These are phyloP conservation scores for Xylariaceae sp. DNA, from an alignment of 2,329 filamentous ascomycete genomes.

Conservation along the genomic window DNA sequence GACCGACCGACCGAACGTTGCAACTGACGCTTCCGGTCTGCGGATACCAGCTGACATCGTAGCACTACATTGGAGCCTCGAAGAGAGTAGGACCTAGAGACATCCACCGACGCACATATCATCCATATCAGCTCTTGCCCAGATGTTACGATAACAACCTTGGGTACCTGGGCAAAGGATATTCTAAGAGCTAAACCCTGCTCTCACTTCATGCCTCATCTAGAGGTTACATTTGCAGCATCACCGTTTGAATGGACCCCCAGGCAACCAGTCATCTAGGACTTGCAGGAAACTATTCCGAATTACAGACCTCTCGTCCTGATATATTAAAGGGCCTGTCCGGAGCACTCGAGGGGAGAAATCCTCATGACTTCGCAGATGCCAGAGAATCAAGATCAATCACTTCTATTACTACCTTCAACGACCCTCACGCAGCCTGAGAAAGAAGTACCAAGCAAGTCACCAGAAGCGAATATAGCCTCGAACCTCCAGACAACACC, in stretches of 20 bases:
- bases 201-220: conserved; percentile 15
- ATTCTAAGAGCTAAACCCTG: conserved; percentile 17
- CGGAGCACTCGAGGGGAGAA: conserved; percentile 1
- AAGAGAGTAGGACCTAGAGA: conserved; percentile 25
- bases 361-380: conserved; percentile 4
- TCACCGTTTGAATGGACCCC: conserved; percentile 19
- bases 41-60: conserved; percentile 33
- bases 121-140: conserved; percentile 19
- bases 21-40: conserved; percentile 25
- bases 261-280: conserved; percentile 24
- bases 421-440: neutral
- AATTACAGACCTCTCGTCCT: neutral
- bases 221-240: conserved; percentile 27
- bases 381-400: conserved; percentile 20
- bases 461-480: neutral
- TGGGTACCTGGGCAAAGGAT: conserved; percentile 19
- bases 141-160: conserved; percentile 22
- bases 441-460: neutral
- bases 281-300: conserved; percentile 17
- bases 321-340: conserved; percentile 13
- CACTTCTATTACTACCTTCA: conserved; percentile 7
- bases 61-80: conserved; percentile 24
- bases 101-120: conserved; percentile 26
- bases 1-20: conserved; percentile 22
- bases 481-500: neutral